phyloP scores from a whole-genome alignment of 768 basidiomycete species.

The Hericium alpestre region DNA sequence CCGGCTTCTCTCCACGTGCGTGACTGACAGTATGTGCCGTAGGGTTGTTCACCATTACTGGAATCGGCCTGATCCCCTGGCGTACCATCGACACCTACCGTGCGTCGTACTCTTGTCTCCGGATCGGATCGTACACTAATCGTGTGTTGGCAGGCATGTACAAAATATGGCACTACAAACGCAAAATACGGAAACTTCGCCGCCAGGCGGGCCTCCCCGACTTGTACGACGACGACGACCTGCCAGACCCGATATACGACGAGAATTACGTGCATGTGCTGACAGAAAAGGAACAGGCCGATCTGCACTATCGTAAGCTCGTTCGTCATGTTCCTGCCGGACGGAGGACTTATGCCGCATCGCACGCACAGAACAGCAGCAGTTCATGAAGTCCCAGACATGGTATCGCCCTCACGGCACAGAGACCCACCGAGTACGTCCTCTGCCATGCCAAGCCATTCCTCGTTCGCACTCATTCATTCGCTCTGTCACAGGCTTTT shows the following conservation, averaged over 20 bases:
- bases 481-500: constrained; percentile 38
- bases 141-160: constrained; percentile 39
- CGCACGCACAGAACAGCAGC: constrained; percentile 43
- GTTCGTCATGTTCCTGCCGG: constrained; percentile 4
- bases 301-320: constrained; percentile 51
- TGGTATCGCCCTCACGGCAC: constrained; percentile 86
- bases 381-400: constrained; percentile 62
- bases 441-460: not conserved
- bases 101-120: constrained; percentile 17
- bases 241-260: constrained; percentile 70
- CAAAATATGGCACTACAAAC: constrained; percentile 68
- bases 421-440: constrained; percentile 58
- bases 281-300: constrained; percentile 51
- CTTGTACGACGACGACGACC: constrained; percentile 64
- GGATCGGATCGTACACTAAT: not conserved
- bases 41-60: constrained; percentile 74
- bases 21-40: not conserved
- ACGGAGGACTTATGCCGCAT: constrained; percentile 2
- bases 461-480: constrained; percentile 1
- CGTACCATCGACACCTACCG: constrained; percentile 70
- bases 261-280: constrained; percentile 64
- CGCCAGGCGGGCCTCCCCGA: constrained; percentile 52
- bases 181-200: constrained; percentile 47
- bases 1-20: too few species aligned
- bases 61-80: constrained; percentile 71